Evolutionary conservation across 83 land plant genomes (phyloP).

Genomic region (Isoetes engelmannii): DNA sequence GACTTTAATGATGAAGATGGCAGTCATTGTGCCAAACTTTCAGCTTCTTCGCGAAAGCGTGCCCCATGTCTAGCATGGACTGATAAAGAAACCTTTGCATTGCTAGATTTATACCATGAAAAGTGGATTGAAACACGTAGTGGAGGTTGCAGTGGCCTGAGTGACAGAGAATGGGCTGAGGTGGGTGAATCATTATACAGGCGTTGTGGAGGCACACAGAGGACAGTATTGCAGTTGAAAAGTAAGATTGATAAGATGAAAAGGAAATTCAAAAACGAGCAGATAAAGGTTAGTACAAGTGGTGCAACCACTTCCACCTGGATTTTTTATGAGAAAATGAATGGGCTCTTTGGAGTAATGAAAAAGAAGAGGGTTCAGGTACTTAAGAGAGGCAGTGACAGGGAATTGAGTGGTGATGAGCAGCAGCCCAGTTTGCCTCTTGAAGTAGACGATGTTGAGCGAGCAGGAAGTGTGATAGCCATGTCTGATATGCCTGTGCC

Average conservation of each 20-base stretch:
- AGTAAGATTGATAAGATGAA: conserved; percentile 11
- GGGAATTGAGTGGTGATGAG: conserved; percentile 5
- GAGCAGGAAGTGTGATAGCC: conserved; percentile 5
- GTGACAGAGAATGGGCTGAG: conserved; percentile 7
- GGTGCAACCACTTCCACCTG: background rate
- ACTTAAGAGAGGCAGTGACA: background rate
- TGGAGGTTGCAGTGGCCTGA: conserved; percentile 8
- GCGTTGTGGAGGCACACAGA: conserved; percentile 1
- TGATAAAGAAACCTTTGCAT: conserved; percentile 5
- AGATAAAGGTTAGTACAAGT: background rate
- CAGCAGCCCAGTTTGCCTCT: background rate
- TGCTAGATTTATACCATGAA: conserved; percentile 6
- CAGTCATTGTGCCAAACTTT: background rate
- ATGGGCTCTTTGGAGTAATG: background rate
- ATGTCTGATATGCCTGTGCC: no score
- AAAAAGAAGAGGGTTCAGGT: conserved; percentile 1
- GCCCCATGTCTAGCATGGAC: conserved; percentile 10
- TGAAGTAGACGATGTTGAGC: conserved; percentile 3
- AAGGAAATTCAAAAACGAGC: conserved; percentile 8
- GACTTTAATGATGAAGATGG: conserved; percentile 6
- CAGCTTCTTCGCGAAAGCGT: background rate
- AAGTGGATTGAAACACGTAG: conserved; percentile 9
- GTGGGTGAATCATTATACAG: conserved; percentile 6
- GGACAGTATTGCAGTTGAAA: conserved; percentile 6
- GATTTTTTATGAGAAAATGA: conserved; percentile 10